Base-by-base conservation (phyloP, 2,329 filamentous ascomycete species). In the Colletotrichum higginsianum region DNA sequence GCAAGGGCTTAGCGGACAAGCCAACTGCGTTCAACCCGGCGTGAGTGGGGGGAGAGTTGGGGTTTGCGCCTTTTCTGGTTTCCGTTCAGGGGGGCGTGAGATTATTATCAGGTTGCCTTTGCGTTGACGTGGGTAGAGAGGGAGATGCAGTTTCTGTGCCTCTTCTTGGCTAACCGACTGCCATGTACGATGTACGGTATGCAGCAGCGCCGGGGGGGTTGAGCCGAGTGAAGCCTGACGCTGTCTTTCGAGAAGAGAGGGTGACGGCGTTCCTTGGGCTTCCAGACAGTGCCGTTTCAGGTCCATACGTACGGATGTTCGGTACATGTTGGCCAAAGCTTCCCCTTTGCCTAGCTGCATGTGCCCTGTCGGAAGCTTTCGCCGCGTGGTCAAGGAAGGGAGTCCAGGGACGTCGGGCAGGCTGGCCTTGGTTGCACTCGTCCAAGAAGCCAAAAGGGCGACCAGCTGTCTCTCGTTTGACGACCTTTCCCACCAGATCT, bases 21-120 rank as follows among this genome's bases (percentile, higher is more conserved):
- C 35, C 69, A 72, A 67, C 61, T 35, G 72, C 52, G 56, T 60
- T 40, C 73, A 73, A 71, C 69, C 73, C 68, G 30, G 44, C 40
- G 56, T 52, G 55, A 47, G 67, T 65, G 74, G 66, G 75, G 75
- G 50, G 73, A 38, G 69, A 69, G 75, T 72, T 55, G 73, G 77
- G 67, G 76, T 74, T 38, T 67, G 65, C 73, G 64, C 75, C 74
- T 75, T 46, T 67, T 50, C 21, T 49, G 26, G 30, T 50, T 40
- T 21, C 23, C 63, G 7, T 40, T 18, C 16, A 35, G 21, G 44
- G 56, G 70, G 66, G 66, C 7, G 67, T 71, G 61, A 65, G 15
- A n/a, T 44, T 71, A 71, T 47, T 23, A n/a, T 38, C 8, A 46
- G 47, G 23, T 65, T 63, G 21, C 47, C 40, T 53, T 30, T 30